Base-by-base conservation (phyloP, 805 yeast species). In the Kodamaea kaohsiungensis region DNA sequence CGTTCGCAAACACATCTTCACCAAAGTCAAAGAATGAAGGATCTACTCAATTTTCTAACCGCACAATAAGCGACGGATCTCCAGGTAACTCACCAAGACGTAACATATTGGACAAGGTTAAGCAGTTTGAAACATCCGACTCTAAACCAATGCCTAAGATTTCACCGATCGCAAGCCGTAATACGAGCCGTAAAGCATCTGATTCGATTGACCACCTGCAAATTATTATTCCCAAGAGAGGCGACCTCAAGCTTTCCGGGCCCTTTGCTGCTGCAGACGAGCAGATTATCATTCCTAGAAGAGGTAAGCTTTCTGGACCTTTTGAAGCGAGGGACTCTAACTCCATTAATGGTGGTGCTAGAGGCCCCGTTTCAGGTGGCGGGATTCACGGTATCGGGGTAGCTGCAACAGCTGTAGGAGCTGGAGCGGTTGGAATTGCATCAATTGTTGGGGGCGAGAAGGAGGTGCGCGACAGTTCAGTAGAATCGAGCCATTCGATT, bases 51-150 rank as follows among this genome's bases (percentile, higher is more conserved):
- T 54, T 57, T 18, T 67, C 64, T 10, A 57, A 18, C 51, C 62
- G 42, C 46, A 46, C 63, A 6, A 62, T 63, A 33, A 52, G 48
- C 1, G 55, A 63, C 1, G 52, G 63, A 16, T 61, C 64, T 2
- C 48, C 63, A 1, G 45, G 65, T 54, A 61, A 65, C 52, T 70
- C 63, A 52, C 50, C 60, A 13, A 57, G 52, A 33, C 60, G 56
- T 15, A 63, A 60, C 51, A 70, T 74, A 13, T 61, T 71, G 52
- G 77, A 73, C 53, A 70, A 67, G 58, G 72, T 74, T 17, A 70
- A 65, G 56, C 72, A 71, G 50, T 74, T 72, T 55, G 78, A 73
- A 56, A 25, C 51, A 19, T 42, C 48, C 10, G 35, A 30, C 48
- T n/a, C 16, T 7, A 38, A 64, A 61, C 16, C 33, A 12, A 17